phyloP scores from a whole-genome alignment of 1,284 basidiomycete species.

The Fistulinella cinereoalba region DNA sequence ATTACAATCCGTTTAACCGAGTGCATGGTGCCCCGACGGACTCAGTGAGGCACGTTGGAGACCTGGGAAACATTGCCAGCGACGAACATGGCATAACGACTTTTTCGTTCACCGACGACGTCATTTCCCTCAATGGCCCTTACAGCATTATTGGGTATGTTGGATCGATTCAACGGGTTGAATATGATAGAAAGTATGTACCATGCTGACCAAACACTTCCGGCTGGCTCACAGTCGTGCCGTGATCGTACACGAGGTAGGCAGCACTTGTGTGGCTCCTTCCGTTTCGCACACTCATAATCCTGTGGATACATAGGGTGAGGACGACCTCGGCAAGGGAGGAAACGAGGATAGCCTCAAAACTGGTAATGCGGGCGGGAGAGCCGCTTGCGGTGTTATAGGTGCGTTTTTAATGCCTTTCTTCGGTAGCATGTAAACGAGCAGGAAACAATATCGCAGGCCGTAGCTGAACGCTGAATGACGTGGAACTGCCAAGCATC shows the following conservation, averaged over 20 bases:
- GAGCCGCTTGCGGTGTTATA: constrained; percentile 75
- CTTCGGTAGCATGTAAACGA: neutral
- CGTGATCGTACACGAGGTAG: constrained; percentile 63
- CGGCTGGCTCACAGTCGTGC: constrained; percentile 42
- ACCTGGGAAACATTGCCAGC: constrained; percentile 72
- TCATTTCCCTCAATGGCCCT: constrained; percentile 69
- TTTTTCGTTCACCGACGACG: constrained; percentile 57
- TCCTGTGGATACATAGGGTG: constrained; percentile 51
- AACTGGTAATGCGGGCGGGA: constrained; percentile 72
- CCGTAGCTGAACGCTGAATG: constrained; percentile 12
- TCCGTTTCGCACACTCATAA: constrained; percentile 10
- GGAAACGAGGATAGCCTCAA: constrained; percentile 63
- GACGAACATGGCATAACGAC: constrained; percentile 57
- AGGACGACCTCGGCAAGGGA: constrained; percentile 74
- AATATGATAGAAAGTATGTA: neutral
- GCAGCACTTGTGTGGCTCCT: constrained; percentile 13
- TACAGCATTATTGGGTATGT: constrained; percentile 67
- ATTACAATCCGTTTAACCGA: constrained; percentile 71
- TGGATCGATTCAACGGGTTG: constrained; percentile 11
- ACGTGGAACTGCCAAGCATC: constrained; percentile 3
- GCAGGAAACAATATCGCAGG: constrained; percentile 11
- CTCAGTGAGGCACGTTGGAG: constrained; percentile 66
- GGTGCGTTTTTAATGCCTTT: constrained; percentile 38
- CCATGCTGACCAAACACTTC: constrained; percentile 8
- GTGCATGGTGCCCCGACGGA: constrained; percentile 66